Base-by-base conservation (phyloP, 768 basidiomycete species). In the Cyclocybe cylindracea region DNA sequence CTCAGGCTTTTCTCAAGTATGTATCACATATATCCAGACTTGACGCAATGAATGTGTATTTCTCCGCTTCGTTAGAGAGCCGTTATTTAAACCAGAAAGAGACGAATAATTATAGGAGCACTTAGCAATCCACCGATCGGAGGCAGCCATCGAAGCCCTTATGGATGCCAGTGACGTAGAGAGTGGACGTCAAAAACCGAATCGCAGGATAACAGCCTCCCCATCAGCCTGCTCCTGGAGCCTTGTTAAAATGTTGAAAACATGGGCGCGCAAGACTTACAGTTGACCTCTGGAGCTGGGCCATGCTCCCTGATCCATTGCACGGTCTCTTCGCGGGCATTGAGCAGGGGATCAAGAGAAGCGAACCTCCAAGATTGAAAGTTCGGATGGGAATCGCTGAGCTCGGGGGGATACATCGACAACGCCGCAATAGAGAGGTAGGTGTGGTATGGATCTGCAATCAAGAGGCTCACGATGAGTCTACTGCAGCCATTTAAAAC, bases 391-490 rank as follows among this genome's bases (percentile, higher is more conserved):
- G 63, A 69, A 9, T 63, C 69, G 9, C 68, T 66, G 31, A 60
- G 46, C 4, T 62, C 63, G n/a, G 80, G 78, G 32, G 82, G 73
- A 66, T 80, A 83, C 62, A 95, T 77, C 1, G 91, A 77, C 14
- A 95, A 61, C 0, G 91, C 87, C 0, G 96, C 94, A 34, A 97
- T 71, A 2, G 91, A 84, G 31, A 98, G 75, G 66, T 98, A 98
- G 0, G 95, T 97, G 61, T 99, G 96, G 63, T 93, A 96, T 0
- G 96, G 94, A 72, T 99, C 96, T 89, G 61, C 18, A 32, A 35
- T 14, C 44, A n/a, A 54, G 39, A 29, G 39, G 36, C 41, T 18
- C 10, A 46, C 16, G 18, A 50, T 29, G 44, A 32, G 42, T 14
- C 36, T 42, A 33, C 5, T 18, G 18, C 29, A 52, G 36, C 13